A percentile compares a stretch with the other conserved stretches of the same genome.
phyloP scores from a whole-genome alignment of 106 monocot species.

The Alisma plantagoaquatica region DNA sequence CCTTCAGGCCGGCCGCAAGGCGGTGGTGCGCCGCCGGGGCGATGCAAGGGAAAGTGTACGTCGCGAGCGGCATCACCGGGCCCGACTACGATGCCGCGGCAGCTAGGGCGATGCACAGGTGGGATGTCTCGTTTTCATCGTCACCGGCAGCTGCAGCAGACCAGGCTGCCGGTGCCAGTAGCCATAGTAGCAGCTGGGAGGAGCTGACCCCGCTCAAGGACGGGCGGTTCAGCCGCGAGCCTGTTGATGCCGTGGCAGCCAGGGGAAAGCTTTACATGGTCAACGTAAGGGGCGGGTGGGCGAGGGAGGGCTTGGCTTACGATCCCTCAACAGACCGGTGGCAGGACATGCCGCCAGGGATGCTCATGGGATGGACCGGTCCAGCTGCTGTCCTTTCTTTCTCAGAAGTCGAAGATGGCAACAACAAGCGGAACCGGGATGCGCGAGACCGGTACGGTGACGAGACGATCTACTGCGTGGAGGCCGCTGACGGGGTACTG shows the following conservation, averaged over 20 bases:
- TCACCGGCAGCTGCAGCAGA: neutral
- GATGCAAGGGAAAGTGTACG: slow-evolving; percentile 28
- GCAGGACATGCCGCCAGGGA: slow-evolving; percentile 63
- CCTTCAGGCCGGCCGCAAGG: slow-evolving; percentile 41
- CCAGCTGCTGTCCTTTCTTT: slow-evolving; percentile 49
- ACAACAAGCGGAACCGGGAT: neutral
- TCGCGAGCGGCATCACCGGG: slow-evolving; percentile 52
- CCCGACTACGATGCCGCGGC: slow-evolving; percentile 31
- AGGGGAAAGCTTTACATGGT: slow-evolving; percentile 63
- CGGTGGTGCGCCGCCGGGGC: slow-evolving; percentile 75
- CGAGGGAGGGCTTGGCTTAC: slow-evolving; percentile 53
- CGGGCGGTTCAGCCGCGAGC: slow-evolving; percentile 76
- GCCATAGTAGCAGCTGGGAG: slow-evolving; percentile 25
- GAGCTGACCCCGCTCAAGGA: slow-evolving; percentile 36
- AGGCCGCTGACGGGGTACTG: slow-evolving; percentile 37
- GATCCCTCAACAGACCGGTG: slow-evolving; percentile 32
- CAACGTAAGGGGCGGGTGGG: slow-evolving; percentile 25
- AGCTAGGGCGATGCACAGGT: slow-evolving; percentile 41
- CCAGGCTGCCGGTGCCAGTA: neutral
- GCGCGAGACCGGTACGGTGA: too few species aligned
- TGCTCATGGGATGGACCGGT: slow-evolving; percentile 67
- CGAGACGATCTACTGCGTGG: slow-evolving; percentile 34
- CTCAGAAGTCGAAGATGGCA: slow-evolving; percentile 1
- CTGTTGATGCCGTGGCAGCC: slow-evolving; percentile 35
- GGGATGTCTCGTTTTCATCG: slow-evolving; percentile 15